A percentile compares a stretch with the other conserved stretches of the same genome.
phyloP scores from a whole-genome alignment of 1,284 basidiomycete genomes.

The Trichosporon sp. region DNA sequence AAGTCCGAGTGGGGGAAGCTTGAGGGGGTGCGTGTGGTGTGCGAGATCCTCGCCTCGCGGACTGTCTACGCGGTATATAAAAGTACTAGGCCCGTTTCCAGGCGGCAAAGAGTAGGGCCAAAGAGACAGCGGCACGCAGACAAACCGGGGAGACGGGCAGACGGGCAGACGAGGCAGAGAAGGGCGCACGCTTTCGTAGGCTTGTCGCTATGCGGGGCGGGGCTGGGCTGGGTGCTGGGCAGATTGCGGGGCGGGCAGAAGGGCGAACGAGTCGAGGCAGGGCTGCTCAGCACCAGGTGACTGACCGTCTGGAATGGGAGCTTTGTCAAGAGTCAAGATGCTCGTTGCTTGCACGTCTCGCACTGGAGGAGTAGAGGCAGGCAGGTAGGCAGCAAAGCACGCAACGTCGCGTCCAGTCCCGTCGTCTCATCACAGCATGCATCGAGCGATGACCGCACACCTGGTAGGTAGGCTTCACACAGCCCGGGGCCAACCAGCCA shows the following conservation, averaged over 20 bases:
- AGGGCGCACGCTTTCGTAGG: not conserved
- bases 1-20: not conserved
- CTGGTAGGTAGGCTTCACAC: too few species aligned
- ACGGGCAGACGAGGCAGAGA: not conserved
- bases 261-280: too few species aligned
- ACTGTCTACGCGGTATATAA: not conserved
- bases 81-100: not conserved
- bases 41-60: not conserved
- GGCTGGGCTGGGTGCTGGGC: too few species aligned
- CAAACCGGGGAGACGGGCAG: not conserved
- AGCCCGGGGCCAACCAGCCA: too few species aligned
- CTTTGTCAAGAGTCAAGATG: not conserved
- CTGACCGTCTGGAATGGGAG: not conserved
- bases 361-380: too few species aligned
- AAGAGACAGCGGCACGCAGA: not conserved
- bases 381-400: too few species aligned
- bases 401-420: not conserved
- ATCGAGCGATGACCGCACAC: not conserved
- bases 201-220: not conserved
- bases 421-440: not conserved
- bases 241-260: too few species aligned
- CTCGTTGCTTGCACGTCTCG: not conserved
- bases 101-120: not conserved
- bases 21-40: too few species aligned
- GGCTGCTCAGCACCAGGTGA: too few species aligned